A percentile compares a stretch with the other conserved stretches of the same genome.
Conservation (phyloP, 768 basidiomycete species). For the Leccinum olivaceopallidum region DNA sequence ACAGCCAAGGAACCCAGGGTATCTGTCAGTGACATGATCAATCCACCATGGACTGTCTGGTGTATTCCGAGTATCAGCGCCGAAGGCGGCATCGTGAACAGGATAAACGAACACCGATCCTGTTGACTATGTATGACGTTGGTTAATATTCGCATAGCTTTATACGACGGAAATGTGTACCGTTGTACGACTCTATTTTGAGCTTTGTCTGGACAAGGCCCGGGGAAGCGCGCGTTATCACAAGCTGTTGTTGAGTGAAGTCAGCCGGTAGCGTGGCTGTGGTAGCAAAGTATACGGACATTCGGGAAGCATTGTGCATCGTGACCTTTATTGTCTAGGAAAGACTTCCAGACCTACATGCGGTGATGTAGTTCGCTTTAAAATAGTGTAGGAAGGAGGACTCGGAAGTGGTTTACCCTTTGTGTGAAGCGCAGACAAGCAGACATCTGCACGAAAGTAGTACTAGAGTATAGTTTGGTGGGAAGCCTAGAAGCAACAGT, state of each 20-base stretch:
- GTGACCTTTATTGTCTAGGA: slow-evolving; percentile 76
- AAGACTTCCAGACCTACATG: slow-evolving; percentile 74
- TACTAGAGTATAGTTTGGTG: not conserved
- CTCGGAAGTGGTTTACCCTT: slow-evolving; percentile 39
- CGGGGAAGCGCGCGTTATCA: slow-evolving; percentile 64
- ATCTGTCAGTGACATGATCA: slow-evolving; percentile 80
- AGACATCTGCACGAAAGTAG: slow-evolving; percentile 41
- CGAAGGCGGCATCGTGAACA: not conserved
- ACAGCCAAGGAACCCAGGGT: slow-evolving; percentile 85
- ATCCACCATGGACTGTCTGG: slow-evolving; percentile 73
- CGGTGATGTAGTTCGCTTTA: slow-evolving; percentile 4
- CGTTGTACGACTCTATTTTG: slow-evolving; percentile 72
- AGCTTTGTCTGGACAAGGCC: slow-evolving; percentile 70
- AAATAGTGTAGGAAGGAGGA: not conserved
- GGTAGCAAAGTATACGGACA: slow-evolving; percentile 39
- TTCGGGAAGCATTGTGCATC: slow-evolving; percentile 80
- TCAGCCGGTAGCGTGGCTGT: not conserved
- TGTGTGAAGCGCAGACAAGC: slow-evolving; percentile 74
- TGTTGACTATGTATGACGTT: slow-evolving; percentile 55
- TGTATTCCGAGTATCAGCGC: not conserved
- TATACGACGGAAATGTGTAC: slow-evolving; percentile 40
- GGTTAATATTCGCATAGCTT: not conserved
- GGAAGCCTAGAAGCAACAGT: not conserved
- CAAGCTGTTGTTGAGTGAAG: slow-evolving; percentile 46
- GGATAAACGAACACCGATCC: slow-evolving; percentile 64